A percentile compares a stretch with the other conserved stretches of the same genome.
These are phyloP conservation scores for Podila minutissima DNA, from an alignment of 192 early-diverging fungal genomes.

Conservation along the genomic window DNA sequence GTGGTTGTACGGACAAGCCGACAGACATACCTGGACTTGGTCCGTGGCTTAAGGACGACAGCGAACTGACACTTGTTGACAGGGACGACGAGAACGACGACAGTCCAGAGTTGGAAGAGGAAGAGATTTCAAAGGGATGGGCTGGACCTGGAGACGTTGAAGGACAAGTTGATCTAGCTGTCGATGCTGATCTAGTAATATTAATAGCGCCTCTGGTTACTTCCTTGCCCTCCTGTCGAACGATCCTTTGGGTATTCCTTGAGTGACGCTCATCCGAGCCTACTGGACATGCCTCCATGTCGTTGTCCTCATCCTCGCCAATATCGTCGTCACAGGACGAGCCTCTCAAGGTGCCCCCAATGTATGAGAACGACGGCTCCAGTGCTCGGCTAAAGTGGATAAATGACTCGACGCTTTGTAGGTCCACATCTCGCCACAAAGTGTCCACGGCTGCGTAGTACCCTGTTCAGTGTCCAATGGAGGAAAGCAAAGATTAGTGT, in stretches of 20 bases:
- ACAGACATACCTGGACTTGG: background rate
- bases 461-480: conserved; percentile 5
- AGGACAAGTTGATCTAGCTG: too few relatives aligned
- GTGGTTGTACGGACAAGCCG: background rate
- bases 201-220: too few relatives aligned
- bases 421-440: conserved; percentile 37
- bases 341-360: background rate
- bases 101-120: background rate
- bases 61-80: background rate
- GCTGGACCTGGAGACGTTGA: too few relatives aligned
- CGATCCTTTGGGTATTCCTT: too few relatives aligned
- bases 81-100: background rate
- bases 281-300: background rate
- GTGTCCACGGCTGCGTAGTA: conserved; percentile 47
- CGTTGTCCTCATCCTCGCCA: background rate
- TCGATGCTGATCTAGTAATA: too few relatives aligned
- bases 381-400: conserved; percentile 26
- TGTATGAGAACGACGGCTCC: conserved; percentile 21
- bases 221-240: too few relatives aligned
- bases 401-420: conserved; percentile 34
- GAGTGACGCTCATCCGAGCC: background rate
- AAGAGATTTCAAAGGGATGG: too few relatives aligned
- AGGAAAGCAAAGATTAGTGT: background rate
- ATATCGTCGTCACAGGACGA: background rate
- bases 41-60: background rate